Percentiles rank a stretch among this genome's conserved stretches.
Evolutionary conservation across 2,329 filamentous ascomycete species (phyloP).

Genomic region (Pestalotiopsis fici): DNA sequence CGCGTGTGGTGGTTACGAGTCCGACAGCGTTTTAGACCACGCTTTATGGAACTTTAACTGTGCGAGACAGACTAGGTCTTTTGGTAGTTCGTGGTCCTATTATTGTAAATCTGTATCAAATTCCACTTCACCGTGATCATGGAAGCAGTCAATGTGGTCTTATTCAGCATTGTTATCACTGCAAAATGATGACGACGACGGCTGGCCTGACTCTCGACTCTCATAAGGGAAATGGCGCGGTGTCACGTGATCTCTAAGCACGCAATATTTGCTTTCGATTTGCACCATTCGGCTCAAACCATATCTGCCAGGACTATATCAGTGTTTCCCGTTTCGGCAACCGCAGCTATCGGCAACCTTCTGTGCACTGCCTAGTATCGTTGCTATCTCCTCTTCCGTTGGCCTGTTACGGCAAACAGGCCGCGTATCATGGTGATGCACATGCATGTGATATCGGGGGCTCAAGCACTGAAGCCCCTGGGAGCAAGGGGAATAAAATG

Average conservation of each 20-base stretch:
- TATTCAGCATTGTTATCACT: background rate
- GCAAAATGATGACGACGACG: background rate
- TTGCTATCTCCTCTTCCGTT: background rate
- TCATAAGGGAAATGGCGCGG: background rate
- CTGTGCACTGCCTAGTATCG: background rate
- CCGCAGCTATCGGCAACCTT: background rate
- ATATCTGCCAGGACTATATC: background rate
- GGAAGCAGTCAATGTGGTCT: no score
- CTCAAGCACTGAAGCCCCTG: background rate
- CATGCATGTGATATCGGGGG: constrained; percentile 7
- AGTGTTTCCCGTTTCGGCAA: background rate
- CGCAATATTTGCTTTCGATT: constrained; percentile 1
- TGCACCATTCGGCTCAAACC: background rate
- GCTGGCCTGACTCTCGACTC: background rate
- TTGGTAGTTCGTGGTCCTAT: no score
- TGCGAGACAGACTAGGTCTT: no score
- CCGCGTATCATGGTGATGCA: constrained; percentile 1
- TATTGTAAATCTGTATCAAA: no score
- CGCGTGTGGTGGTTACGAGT: no score
- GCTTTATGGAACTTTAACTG: no score
- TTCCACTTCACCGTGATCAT: no score
- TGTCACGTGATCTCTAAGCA: background rate
- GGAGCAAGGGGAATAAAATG: constrained; percentile 3
- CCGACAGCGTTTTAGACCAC: no score
- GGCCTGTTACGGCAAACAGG: background rate